A percentile compares a stretch with the other conserved stretches of the same genome.
These are phyloP conservation scores for Prunella vulgaris DNA, from an alignment of 257 asterid genomes.

Conservation along the genomic window DNA sequence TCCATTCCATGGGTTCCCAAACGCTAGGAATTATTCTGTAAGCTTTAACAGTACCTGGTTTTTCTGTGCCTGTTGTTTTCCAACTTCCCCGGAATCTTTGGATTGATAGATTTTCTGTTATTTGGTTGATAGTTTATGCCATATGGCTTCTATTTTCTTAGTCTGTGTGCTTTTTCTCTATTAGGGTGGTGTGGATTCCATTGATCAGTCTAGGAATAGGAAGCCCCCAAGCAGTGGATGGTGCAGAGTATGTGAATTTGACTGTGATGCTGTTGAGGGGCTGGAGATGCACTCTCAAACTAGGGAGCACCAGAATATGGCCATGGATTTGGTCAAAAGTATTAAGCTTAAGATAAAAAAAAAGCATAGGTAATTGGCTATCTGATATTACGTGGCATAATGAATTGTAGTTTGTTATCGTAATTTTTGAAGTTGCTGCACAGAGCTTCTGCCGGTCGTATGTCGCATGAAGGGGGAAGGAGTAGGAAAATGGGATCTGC, in stretches of 20 bases:
- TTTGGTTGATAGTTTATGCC: not conserved
- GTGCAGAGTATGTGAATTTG: constrained; percentile 83
- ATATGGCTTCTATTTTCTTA: not conserved
- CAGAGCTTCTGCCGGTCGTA: constrained; percentile 52
- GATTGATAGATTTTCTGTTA: not conserved
- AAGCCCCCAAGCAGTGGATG: constrained; percentile 63
- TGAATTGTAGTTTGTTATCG: constrained; percentile 12
- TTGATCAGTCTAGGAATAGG: constrained; percentile 64
- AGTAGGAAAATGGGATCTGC: constrained; percentile 40
- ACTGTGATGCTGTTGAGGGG: constrained; percentile 82
- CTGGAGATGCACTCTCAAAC: constrained; percentile 84
- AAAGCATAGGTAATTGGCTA: constrained; percentile 49
- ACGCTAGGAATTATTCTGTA: constrained; percentile 45
- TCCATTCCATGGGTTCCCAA: constrained; percentile 47
- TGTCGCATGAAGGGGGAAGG: constrained; percentile 56
- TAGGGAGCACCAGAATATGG: constrained; percentile 79
- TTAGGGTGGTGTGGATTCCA: constrained; percentile 59
- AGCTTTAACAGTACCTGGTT: constrained; percentile 21
- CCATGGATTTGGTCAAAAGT: constrained; percentile 72
- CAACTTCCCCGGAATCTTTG: not conserved
- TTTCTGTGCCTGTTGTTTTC: not conserved
- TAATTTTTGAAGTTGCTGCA: constrained; percentile 21
- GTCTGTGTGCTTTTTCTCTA: not conserved
- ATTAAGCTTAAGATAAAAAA: constrained; percentile 66
- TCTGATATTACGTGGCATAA: not conserved